Base-by-base conservation (phyloP, 2,329 filamentous ascomycete genomes). In the Kalmusia sp. region DNA sequence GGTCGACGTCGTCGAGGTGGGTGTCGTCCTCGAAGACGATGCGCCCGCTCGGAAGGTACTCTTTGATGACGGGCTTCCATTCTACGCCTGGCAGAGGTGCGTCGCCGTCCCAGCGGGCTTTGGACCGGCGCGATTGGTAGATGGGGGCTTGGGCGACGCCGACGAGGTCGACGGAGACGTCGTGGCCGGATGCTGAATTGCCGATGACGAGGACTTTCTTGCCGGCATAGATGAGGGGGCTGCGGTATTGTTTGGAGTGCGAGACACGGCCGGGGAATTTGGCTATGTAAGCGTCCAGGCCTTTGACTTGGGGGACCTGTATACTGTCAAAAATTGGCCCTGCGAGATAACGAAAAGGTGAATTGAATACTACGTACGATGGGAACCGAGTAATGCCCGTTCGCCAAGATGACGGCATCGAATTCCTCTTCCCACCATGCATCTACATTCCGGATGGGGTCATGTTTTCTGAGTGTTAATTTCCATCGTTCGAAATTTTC, bases 381-480 rank as follows among this genome's bases (percentile, higher is more conserved):
- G 14, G 70, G 68, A 8, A 72, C 58, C 4, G 67, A 66, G 34
- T 70, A 72, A 51, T 73, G 70, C 3, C 70, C 68, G 34, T 69
- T 72, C 12, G 68, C 69, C n/a, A 73, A 52, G 17, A 72, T 53
- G 0, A 72, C 51, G 8, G 67, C 68, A 52, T 73, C 76, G 76
- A 83, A 84, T 0, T 68, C 58, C 24, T 84, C 81, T 41, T 80
- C 72, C 81, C 82, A 84, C 82, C 82, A 85, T 1, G 77, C 39
- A 51, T 85, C 82, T 0, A 80, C 70, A 7, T 76, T 67, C 1
- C 72, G 69, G 1, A 73, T 59, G 0, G 73, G 58, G 45, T 84
- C 80, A 35, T 81, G 69, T 52, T 76, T 77, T 8, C 82, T 71
- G 1, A 85, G 68, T 0, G 77, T 81, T 11, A 84, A 59, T 21